Base-by-base conservation (phyloP, 768 basidiomycete genomes). In the Serendipita sp. region DNA sequence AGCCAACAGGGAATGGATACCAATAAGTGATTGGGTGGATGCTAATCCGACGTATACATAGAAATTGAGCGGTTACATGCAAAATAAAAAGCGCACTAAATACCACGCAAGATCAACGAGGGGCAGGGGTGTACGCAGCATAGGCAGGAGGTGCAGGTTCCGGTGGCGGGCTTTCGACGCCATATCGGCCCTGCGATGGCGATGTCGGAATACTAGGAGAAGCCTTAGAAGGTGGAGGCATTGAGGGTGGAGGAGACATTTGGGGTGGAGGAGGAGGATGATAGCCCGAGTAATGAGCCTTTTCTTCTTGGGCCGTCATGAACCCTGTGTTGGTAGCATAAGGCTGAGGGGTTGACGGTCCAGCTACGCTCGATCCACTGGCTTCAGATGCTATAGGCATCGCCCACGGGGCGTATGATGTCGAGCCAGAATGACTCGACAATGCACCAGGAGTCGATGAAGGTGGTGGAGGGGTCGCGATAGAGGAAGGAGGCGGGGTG, bases 361-460 rank as follows among this genome's bases (percentile, higher is more conserved):
- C 48, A 18, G 48, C 48, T 5, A 51, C 48, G 48, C 38, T 41
- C 5, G 38, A 41, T 13, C 38, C 38, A 13, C 38, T 41, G 13
- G 8, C 48, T n/a, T 51, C 48, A 10, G 56, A 60, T 10, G 56
- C 3, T 24, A 32, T 10, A 3, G 56, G 56, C 3, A 60, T 60
- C 56, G 56, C 56, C 56, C 56, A 60, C 8, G 56, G 56, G 18
- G 56, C 56, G 28, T 60, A 60, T 60, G 24, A 24, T n/a, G 56
- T 4, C n/a, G 16, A 10, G 7, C 48, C 48, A 7, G 48, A 53
- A 32, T 53, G n/a, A n/a, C 32, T 53, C 7, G 48, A 53, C n/a
- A 32, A 8, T 53, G 48, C 48, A 5, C 48, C 48, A 32, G 56
- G 56, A 1, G 56, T 60, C 10, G 16, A 8, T 3, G 56, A 60